Conservation (phyloP, 257 asterid species). For the Jacaranda mimosifolia region DNA sequence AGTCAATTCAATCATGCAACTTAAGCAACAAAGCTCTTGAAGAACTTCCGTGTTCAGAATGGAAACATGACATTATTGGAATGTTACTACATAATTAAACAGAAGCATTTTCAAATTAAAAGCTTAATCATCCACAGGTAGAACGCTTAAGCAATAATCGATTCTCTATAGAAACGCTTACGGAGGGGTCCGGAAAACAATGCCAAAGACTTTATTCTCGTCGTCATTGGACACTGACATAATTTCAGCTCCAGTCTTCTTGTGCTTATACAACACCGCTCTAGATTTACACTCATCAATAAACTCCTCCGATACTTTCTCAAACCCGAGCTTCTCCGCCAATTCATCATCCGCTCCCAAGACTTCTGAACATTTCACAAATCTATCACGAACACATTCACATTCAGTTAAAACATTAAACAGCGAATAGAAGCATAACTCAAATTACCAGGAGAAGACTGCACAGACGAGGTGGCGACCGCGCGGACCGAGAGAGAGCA, state of each 20-base stretch:
- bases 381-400: neutral
- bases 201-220: constrained; percentile 95
- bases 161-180: constrained; percentile 46
- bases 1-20: neutral
- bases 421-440: constrained; percentile 19
- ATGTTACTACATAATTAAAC: neutral
- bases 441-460: constrained; percentile 54
- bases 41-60: neutral
- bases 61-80: constrained; percentile 3
- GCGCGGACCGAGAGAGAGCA: constrained; percentile 69
- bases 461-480: constrained; percentile 72
- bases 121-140: neutral
- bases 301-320: constrained; percentile 85
- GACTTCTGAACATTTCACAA: constrained; percentile 43
- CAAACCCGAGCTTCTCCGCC: constrained; percentile 88
- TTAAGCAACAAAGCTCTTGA: constrained; percentile 4
- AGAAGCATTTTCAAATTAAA: neutral
- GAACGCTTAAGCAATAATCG: constrained; percentile 1
- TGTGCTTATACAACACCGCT: constrained; percentile 92
- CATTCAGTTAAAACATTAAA: neutral
- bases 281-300: constrained; percentile 93
- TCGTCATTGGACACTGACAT: constrained; percentile 96
- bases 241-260: constrained; percentile 94
- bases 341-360: constrained; percentile 81
- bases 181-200: constrained; percentile 98